These are phyloP conservation scores for Cymbopogon citratus DNA, from an alignment of 176 grass and related monocot genomes.

Conservation along the genomic window DNA sequence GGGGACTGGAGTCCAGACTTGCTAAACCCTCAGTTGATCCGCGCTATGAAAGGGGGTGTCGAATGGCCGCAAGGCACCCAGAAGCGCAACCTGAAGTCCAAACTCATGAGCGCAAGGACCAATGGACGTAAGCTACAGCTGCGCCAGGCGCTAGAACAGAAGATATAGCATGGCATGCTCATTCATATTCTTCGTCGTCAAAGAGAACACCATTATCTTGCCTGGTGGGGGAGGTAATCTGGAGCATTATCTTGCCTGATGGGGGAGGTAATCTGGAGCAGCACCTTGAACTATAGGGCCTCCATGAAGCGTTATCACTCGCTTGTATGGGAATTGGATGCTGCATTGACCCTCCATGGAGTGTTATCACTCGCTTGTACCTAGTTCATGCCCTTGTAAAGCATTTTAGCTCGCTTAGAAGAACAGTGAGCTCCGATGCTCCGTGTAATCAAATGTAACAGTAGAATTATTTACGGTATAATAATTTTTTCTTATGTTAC, in stretches of 20 bases:
- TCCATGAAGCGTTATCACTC: neutral
- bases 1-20: slow-evolving; percentile 56
- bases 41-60: slow-evolving; percentile 41
- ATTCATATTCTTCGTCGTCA: neutral
- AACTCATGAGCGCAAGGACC: slow-evolving; percentile 44
- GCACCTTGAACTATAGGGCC: neutral
- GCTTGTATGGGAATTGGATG: neutral
- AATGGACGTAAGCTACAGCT: slow-evolving; percentile 68
- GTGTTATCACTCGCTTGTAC: slow-evolving; percentile 13
- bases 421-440: slow-evolving; percentile 4
- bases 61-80: slow-evolving; percentile 42
- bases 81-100: slow-evolving; percentile 66
- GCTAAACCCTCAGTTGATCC: slow-evolving; percentile 39
- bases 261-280: neutral
- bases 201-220: neutral
- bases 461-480: slow-evolving; percentile 9
- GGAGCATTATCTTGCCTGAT: slow-evolving; percentile 2
- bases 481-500: slow-evolving; percentile 1
- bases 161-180: slow-evolving; percentile 40
- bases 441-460: slow-evolving; percentile 49
- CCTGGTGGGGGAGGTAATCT: neutral
- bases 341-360: neutral
- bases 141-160: slow-evolving; percentile 60
- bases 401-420: slow-evolving; percentile 10
- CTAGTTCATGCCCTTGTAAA: slow-evolving; percentile 29